These are phyloP conservation scores for Trichomonascus vanleenenianus DNA, from an alignment of 805 yeast species.

Conservation along the genomic window DNA sequence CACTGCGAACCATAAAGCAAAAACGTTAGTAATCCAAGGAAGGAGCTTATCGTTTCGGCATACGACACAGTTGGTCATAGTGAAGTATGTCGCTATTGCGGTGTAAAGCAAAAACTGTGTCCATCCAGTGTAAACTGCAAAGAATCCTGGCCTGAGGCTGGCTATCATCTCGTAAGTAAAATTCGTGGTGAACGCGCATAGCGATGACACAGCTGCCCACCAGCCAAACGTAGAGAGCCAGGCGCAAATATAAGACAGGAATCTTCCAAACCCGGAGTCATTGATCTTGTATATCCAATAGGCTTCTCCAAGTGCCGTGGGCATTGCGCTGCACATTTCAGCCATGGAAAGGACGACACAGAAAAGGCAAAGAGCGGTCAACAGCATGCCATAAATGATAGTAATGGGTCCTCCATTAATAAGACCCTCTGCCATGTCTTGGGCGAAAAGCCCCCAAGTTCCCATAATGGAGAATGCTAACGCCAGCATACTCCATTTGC, in stretches of 20 bases:
- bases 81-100: constrained; percentile 8
- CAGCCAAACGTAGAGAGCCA: constrained; percentile 17
- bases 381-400: constrained; percentile 65
- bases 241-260: constrained; percentile 13
- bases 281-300: constrained; percentile 13
- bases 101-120: constrained; percentile 10
- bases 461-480: constrained; percentile 77
- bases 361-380: constrained; percentile 55
- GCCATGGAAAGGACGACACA: constrained; percentile 64
- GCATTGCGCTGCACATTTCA: constrained; percentile 39
- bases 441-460: constrained; percentile 70
- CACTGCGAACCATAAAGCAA: constrained; percentile 7
- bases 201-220: constrained; percentile 14
- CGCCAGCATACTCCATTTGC: constrained; percentile 65
- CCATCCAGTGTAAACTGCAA: constrained; percentile 9
- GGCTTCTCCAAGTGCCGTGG: constrained; percentile 16
- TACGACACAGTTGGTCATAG: constrained; percentile 9
- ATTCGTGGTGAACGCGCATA: constrained; percentile 10
- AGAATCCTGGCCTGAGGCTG: neutral
- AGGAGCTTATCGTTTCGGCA: constrained; percentile 11
- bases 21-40: constrained; percentile 11
- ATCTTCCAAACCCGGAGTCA: constrained; percentile 9
- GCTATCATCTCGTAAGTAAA: constrained; percentile 9
- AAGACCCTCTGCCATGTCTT: constrained; percentile 63
- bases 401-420: constrained; percentile 74